A percentile compares a stretch with the other conserved stretches of the same genome.
phyloP scores from a whole-genome alignment of 2,329 filamentous ascomycete species.

The Beauveria australis region DNA sequence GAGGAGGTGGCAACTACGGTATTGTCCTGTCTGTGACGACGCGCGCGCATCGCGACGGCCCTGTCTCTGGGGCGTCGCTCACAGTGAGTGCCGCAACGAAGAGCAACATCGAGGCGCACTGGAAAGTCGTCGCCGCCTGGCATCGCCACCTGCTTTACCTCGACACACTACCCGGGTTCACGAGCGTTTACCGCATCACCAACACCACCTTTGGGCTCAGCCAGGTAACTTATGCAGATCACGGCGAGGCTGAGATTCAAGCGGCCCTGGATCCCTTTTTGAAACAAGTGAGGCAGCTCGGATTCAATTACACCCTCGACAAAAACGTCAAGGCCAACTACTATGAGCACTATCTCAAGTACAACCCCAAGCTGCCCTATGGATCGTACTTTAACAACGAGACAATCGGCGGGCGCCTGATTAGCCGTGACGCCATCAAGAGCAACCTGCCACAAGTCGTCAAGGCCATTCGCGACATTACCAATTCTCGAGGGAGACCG shows the following conservation, averaged over 20 bases:
- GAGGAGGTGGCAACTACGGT: conserved; percentile 51
- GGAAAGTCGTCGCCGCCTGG: conserved; percentile 9
- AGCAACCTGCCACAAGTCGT: neutral
- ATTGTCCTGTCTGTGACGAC: conserved; percentile 46
- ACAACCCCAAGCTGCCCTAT: conserved; percentile 1
- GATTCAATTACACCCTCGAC: neutral
- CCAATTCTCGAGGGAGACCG: neutral
- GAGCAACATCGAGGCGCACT: conserved; percentile 15
- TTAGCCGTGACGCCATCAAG: conserved; percentile 27
- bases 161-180: neutral
- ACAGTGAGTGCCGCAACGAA: conserved; percentile 33
- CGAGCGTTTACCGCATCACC: conserved; percentile 1
- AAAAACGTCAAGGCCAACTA: conserved; percentile 37
- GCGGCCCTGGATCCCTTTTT: neutral
- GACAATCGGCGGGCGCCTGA: conserved; percentile 34
- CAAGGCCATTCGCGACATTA: conserved; percentile 19
- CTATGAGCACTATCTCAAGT: conserved; percentile 22
- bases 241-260: neutral
- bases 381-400: conserved; percentile 20
- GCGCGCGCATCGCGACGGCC: conserved; percentile 16
- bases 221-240: neutral
- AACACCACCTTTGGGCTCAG: neutral
- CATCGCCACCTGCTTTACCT: conserved; percentile 32
- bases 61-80: conserved; percentile 27
- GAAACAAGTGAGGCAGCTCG: neutral